Evolutionary conservation across 495 filamentous ascomycete species (phyloP).

Genomic region (Talaromyces adpressus): DNA sequence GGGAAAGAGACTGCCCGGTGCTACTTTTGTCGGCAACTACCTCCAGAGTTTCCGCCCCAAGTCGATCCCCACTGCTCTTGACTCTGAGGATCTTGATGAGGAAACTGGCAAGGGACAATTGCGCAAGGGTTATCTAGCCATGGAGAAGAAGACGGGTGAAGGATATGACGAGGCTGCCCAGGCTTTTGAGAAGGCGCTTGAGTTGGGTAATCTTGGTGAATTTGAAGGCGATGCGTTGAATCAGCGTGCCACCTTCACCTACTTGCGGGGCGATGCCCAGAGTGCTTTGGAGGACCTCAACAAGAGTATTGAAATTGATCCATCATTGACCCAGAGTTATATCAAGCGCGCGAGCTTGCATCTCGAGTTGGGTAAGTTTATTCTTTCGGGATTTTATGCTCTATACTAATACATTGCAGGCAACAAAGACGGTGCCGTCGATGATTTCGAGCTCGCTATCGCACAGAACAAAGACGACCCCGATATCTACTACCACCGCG

Average conservation of each 20-base stretch:
- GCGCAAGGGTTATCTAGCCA: conserved; percentile 68
- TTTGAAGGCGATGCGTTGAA: conserved; percentile 90
- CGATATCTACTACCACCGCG: conserved; percentile 98
- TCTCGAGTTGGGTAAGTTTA: conserved; percentile 69
- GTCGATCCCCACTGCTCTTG: conserved; percentile 71
- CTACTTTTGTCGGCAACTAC: conserved; percentile 97
- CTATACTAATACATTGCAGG: conserved; percentile 44
- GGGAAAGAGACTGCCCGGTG: conserved; percentile 79
- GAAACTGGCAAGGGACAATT: conserved; percentile 78
- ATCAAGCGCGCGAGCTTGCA: conserved; percentile 99
- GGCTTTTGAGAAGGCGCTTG: conserved; percentile 82
- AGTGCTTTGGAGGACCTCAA: conserved; percentile 77
- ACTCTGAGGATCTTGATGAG: conserved; percentile 65
- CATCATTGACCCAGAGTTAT: conserved; percentile 86
- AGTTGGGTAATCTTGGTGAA: conserved; percentile 67
- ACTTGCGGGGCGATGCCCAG: conserved; percentile 79
- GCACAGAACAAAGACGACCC: conserved; percentile 82
- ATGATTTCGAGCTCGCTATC: conserved; percentile 83
- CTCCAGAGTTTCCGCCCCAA: conserved; percentile 91
- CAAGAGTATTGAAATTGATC: conserved; percentile 85
- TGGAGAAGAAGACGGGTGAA: conserved; percentile 79
- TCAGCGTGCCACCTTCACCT: conserved; percentile 91
- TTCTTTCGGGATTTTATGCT: background rate
- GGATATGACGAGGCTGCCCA: conserved; percentile 80
- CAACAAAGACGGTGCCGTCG: conserved; percentile 75